Base-by-base conservation (phyloP, 768 basidiomycete species). In the Pleurotus tuber-regium region DNA sequence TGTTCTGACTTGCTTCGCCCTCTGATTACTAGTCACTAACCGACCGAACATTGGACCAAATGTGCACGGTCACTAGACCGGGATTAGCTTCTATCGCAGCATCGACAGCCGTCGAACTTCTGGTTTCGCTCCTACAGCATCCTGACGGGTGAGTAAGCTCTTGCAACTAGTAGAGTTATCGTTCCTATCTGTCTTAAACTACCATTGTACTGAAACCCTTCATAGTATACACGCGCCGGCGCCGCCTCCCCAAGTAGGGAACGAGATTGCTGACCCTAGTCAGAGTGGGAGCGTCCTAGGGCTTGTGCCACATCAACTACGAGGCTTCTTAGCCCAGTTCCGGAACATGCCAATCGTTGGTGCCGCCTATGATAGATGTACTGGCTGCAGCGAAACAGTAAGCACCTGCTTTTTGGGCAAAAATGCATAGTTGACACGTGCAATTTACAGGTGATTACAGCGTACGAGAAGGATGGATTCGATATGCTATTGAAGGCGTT, bases 1-100 rank as follows among this genome's bases (percentile, higher is more conserved):
- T n/a, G n/a, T n/a, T n/a, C n/a, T n/a, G n/a, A n/a, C n/a, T n/a
- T n/a, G n/a, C n/a, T n/a, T n/a, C n/a, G n/a, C n/a, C n/a, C n/a
- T n/a, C n/a, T n/a, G n/a, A n/a, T n/a, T 38, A 44, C 4, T 48
- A 74, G 74, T 76, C 73, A 8, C 65, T 77, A 79, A 88, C 89
- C 0, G 96, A 98, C 64, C 80, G 94, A 35, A 96, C 95, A 3
- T 79, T 98, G 11, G 97, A 98, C 66, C 96, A 98, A 66, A 98
- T 98, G 96, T 99, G 97, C 64, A 98, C 97, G 1, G 97, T 99
- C 25, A 98, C 96, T 0, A 76, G 97, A 18, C 97, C 97, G 0
- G 96, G 96, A 0, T 77, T 98, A 1, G 97, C 96, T 0, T 83
- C 92, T 0, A 92, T 98, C 46, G 97, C 97, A 0, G 83, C 89